Base-by-base conservation (phyloP, 148 eudicot species). In the Mesembryanthemum crystallinum region DNA sequence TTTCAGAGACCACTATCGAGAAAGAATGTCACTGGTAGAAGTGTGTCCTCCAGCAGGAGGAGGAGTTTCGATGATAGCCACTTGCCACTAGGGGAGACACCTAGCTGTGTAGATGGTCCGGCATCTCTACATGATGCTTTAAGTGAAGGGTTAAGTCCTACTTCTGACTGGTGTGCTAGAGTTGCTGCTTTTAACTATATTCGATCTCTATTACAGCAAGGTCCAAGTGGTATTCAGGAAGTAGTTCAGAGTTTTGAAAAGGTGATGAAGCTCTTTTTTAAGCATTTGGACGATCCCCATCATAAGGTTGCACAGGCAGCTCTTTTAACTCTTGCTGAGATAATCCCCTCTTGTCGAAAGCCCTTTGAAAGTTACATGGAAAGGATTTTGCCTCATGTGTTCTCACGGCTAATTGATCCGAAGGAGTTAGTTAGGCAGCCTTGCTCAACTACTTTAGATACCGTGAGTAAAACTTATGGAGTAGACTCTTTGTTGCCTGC, bases 231-330 rank as follows among this genome's bases (percentile, higher is more conserved):
- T 47, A 82, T 92, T 76, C 99, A 92, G 82, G 99, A 95, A 86
- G 79, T 95, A 55, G 81, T 85, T 24, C 99, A 90, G 80, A 95
- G 85, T 62, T 95, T 95, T 83, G 99, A 95, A 77, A 95, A 95
- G 89, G 97, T 95, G 63, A 95, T 95, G 99, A 95, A 92, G 80
- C 83, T 95, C 66, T 95, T 95, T 81, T 92, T 90, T 78, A 91
- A 87, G 89, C 99, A 95, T 78, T 73, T 95, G 87, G 99, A 95
- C 85, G 99, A 95, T 86, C 99, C 99, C 29, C 99, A 95, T 83
- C 99, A 95, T 82, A 95, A 95, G 82, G 94, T 95, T 72, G 99
- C 99, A 27, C 99, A 95, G 83, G 97, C 99, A 61, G 99, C 99
- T 71, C 99, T 95, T 54, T 88, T 91, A 72, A 90, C 99, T n/a